Conservation (phyloP, 2,329 filamentous ascomycete species). For the Cordyceps javanica region DNA sequence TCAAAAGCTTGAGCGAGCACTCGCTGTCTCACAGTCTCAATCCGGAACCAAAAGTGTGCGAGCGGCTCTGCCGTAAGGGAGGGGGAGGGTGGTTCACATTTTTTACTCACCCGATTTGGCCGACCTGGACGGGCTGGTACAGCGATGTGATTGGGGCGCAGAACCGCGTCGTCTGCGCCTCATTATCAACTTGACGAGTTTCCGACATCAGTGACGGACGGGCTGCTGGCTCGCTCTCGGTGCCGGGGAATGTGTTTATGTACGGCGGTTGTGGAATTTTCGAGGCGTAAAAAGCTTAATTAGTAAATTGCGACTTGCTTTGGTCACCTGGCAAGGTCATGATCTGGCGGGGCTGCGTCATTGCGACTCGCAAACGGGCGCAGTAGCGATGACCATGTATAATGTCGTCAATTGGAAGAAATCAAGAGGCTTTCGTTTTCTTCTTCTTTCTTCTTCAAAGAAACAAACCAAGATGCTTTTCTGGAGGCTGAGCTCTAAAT, state of each 20-base stretch:
- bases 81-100: neutral
- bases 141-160: constrained; percentile 34
- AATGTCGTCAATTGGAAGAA: neutral
- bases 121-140: constrained; percentile 38
- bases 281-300: neutral
- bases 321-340: neutral
- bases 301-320: neutral
- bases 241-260: neutral
- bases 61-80: too few relatives aligned
- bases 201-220: neutral
- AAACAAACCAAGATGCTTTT: too few relatives aligned
- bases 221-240: too few relatives aligned
- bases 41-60: too few relatives aligned
- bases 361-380: neutral
- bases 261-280: neutral
- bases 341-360: constrained; percentile 8
- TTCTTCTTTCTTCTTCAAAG: too few relatives aligned
- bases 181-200: constrained; percentile 24
- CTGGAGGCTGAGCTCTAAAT: too few relatives aligned
- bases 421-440: too few relatives aligned
- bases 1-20: too few relatives aligned
- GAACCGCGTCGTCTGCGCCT: constrained; percentile 31
- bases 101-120: constrained; percentile 30
- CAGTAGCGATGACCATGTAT: neutral
- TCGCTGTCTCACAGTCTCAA: too few relatives aligned